Evolutionary conservation across 495 filamentous ascomycete species (phyloP).

Genomic region (Penicillium silybi): DNA sequence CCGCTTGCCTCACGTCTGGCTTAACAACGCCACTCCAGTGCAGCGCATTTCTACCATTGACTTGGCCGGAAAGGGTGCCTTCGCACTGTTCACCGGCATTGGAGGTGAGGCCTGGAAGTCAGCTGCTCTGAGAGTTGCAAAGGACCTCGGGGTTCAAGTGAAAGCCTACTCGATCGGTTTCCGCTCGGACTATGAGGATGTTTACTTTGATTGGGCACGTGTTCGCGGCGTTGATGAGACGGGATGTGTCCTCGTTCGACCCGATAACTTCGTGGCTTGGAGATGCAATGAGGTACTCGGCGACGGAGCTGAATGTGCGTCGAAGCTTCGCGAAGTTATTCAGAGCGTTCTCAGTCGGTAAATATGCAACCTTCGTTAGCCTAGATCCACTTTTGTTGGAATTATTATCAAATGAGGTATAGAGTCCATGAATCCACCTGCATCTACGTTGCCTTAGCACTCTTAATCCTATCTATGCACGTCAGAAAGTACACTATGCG

Average conservation of each 20-base stretch:
- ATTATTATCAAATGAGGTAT: no score
- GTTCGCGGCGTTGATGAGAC: slow-evolving; percentile 46
- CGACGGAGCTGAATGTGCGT: slow-evolving; percentile 5
- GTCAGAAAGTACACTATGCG: no score
- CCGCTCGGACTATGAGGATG: slow-evolving; percentile 48
- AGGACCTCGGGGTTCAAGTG: slow-evolving; percentile 34
- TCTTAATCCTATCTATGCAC: no score
- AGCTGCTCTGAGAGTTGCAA: slow-evolving; percentile 32
- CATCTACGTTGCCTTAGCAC: no score
- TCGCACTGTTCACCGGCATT: slow-evolving; percentile 46
- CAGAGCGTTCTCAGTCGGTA: slow-evolving; percentile 9
- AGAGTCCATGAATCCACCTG: no score
- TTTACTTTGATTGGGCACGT: slow-evolving; percentile 49
- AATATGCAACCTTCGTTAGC: not conserved
- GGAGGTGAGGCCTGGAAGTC: slow-evolving; percentile 46
- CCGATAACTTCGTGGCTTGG: slow-evolving; percentile 49
- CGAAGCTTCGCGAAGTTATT: slow-evolving; percentile 14
- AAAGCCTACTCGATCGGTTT: slow-evolving; percentile 45
- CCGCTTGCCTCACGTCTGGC: slow-evolving; percentile 52
- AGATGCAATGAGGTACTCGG: slow-evolving; percentile 9
- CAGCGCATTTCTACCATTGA: slow-evolving; percentile 48
- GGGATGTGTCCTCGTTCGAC: slow-evolving; percentile 47
- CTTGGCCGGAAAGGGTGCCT: slow-evolving; percentile 47
- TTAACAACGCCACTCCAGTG: slow-evolving; percentile 39
- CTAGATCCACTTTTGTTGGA: not conserved